Conservation (phyloP, 2,329 filamentous ascomycete genomes). For the Chalaropsis thielavioides region DNA sequence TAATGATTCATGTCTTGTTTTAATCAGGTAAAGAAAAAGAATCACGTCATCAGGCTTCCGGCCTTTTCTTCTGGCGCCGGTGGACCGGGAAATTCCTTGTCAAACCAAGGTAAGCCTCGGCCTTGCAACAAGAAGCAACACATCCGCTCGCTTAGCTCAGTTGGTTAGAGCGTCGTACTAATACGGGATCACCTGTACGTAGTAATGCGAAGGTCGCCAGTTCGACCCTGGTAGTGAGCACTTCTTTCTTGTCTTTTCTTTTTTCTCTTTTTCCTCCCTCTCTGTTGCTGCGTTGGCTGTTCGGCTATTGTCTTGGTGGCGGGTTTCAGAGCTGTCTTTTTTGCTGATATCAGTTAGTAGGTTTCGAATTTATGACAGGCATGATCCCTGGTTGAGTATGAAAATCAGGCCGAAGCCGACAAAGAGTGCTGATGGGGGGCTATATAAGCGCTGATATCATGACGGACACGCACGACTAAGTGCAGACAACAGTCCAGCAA, state of each 20-base stretch:
- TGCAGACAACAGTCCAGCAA: no score
- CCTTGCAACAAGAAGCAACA: neutral
- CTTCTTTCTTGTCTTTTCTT: neutral
- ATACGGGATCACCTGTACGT: neutral
- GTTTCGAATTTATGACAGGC: neutral
- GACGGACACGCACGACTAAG: neutral
- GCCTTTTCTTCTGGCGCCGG: neutral
- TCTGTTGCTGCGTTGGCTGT: neutral
- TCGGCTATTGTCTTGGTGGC: neutral
- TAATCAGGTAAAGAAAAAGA: no score
- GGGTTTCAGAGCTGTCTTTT: neutral
- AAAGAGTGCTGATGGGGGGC: neutral
- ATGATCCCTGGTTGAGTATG: neutral
- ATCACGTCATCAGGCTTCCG: no score
- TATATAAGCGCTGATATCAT: neutral
- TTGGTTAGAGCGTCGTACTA: constrained; percentile 17
- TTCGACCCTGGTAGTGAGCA: constrained; percentile 18
- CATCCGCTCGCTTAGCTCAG: constrained; percentile 14
- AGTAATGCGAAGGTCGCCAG: constrained; percentile 15
- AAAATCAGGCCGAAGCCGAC: neutral
- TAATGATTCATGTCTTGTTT: neutral
- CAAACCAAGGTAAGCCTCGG: neutral
- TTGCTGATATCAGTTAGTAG: neutral
- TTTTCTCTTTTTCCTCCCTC: neutral
- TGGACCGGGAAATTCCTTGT: neutral